Conservation (phyloP, 2,329 filamentous ascomycete genomes). For the Aspergillus hortae region DNA sequence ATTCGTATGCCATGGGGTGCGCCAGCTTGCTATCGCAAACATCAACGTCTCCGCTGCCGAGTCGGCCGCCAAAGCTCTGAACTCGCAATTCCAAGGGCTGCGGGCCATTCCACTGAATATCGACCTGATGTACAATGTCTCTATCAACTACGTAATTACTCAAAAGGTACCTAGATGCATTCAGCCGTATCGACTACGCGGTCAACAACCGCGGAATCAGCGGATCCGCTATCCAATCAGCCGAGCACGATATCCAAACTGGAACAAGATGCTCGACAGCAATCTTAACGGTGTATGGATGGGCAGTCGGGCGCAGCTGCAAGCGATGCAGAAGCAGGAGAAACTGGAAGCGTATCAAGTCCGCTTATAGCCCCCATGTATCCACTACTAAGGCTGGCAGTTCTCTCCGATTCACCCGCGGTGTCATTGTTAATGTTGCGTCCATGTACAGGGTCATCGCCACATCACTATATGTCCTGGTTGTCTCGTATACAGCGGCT, state of each 20-base stretch:
- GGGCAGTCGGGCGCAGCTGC: conserved; percentile 4
- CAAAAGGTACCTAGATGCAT: neutral
- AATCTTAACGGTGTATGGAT: conserved; percentile 7
- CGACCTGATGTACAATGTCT: neutral
- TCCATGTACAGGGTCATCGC: neutral
- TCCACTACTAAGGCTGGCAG: neutral
- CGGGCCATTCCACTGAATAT: neutral
- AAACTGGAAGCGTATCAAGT: neutral
- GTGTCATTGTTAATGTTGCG: neutral
- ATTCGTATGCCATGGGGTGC: neutral
- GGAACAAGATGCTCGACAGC: neutral
- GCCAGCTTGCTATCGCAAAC: neutral
- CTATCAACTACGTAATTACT: neutral
- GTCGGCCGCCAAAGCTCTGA: neutral
- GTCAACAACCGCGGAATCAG: neutral
- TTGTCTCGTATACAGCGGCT: conserved; percentile 20
- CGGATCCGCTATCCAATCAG: neutral
- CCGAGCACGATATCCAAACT: neutral
- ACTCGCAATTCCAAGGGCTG: neutral
- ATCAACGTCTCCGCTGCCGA: neutral
- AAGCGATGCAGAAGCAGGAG: conserved; percentile 11
- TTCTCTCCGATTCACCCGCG: neutral
- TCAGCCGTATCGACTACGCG: neutral
- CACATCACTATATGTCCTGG: neutral
- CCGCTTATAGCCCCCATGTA: conserved; percentile 1